Evolutionary conservation across 1,139 yeast genomes (phyloP), one percentile per base, ranked within the genome.

Genomic region (Taiozyma sp.): DNA sequence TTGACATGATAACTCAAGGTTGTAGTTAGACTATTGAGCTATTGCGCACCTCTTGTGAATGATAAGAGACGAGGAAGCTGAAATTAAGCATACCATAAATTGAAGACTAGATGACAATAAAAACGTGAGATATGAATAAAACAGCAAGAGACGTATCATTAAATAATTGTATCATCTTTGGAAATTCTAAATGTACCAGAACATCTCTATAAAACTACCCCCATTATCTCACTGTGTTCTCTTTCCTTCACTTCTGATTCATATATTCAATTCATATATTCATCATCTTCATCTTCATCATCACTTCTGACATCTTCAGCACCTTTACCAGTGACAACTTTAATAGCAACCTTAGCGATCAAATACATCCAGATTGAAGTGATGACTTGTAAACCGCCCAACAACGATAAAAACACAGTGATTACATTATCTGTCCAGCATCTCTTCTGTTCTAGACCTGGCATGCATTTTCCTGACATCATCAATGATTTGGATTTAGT

Each of bases 301-400:
- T 88, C 91, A 65, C 95, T 81, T 58, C 95, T 85, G 53, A 85
- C 87, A 65, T 90, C 97, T 47, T 89, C 95, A 1, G 87, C 88
- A 37, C 83, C 81, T 22, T 71, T 74, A 6, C 97, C 97, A 8
- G 76, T 73, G 35, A 88, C 57, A 26, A 89, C 95, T 62, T 76
- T 81, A 53, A 75, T 69, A 21, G 88, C 88, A 32, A 89, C 95
- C 60, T 79, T 81, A 21, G 77, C 56, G 56, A 90, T 89, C 69
- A 86, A 74, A 62, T 74, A 80, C 75, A 88, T 75, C 97, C 97
- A 89, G 51, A 86, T 66, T 34, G 83, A 56, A 30, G 85, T 80
- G 46, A 89, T 70, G 11, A 81, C 60, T 66, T 90, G 96, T 53
- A 90, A 72, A 0, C 85, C 82, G 14, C 79, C 79, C 49, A 89